Evolutionary conservation across 2,329 filamentous ascomycete species (phyloP), one percentile per base, ranked within the genome.

Genomic region (Paracorniculantispora psalliotae): DNA sequence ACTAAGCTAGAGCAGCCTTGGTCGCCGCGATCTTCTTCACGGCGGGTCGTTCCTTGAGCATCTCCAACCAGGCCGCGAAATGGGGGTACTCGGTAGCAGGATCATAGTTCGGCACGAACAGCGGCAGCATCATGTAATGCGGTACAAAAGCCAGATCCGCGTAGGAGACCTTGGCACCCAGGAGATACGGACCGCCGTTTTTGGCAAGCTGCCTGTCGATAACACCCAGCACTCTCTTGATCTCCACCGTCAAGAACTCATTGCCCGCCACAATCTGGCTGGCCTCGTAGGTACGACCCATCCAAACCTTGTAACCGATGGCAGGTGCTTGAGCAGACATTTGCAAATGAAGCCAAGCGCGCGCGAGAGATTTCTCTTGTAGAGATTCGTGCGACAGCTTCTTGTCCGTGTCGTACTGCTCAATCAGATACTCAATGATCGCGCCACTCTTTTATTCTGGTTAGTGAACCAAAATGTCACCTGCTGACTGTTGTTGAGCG

Each of bases 251-350:
- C 57, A 71, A 72, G 12, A 70, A 65, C 44, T 68, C 66, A 10
- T 67, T 63, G 3, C 70, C 68, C 0, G 66, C 66, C 0, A 61
- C 66, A 17, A 72, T 17, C 61, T 64, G 61, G 21, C 66, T 66
- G 7, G 61, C 64, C 30, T 71, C 63, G 50, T 66, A 64, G 12
- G 43, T 26, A 3, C 63, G 57, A 37, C 57, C 30, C 55, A 68
- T 69, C 63, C 66, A 68, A 26, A 61, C 59, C 49, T 60, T 60
- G 52, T 64, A 68, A 41, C 67, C 67, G 39, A 65, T 69, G 48
- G 71, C 72, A 10, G 69, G 71, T 2, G 69, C 70, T 57, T 72
- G 70, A 1, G 62, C 64, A 39, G 61, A 62, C 54, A 63, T 64
- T 39, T 66, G 63, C 39, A 67, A 67, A 54, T 64, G 59, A 17